These are phyloP conservation scores for Solanum etuberosum DNA, from an alignment of 257 asterid species.

Conservation along the genomic window DNA sequence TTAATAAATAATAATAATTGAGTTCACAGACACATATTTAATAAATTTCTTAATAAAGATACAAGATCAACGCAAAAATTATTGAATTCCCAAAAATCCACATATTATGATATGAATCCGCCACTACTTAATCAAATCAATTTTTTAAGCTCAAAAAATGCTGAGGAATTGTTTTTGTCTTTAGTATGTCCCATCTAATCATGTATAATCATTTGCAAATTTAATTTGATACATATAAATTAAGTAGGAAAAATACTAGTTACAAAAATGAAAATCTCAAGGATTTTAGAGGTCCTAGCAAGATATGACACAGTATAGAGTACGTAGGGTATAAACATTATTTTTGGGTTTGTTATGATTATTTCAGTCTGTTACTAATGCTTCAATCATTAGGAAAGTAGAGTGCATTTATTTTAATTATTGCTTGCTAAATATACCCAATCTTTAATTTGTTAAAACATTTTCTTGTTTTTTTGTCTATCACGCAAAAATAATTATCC, in stretches of 20 bases:
- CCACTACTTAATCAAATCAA: neutral
- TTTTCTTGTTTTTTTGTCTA: neutral
- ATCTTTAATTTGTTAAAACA: neutral
- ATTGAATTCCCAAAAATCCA: neutral
- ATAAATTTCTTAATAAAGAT: neutral
- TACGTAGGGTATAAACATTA: neutral
- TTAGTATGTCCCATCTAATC: neutral
- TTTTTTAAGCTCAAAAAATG: neutral
- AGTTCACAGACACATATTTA: accelerated
- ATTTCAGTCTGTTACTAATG: neutral
- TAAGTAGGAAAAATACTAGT: neutral
- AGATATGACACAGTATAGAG: neutral
- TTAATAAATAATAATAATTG: too few relatives aligned
- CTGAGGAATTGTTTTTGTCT: neutral
- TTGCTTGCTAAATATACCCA: neutral
- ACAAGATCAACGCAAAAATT: neutral
- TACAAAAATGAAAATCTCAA: neutral
- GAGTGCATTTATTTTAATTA: neutral
- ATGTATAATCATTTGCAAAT: neutral
- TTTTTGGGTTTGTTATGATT: neutral
- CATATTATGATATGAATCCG: neutral
- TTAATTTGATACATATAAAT: neutral
- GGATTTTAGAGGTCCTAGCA: neutral
- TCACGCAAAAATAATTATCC: neutral
- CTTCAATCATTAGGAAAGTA: neutral